These are phyloP conservation scores for Rhizophagus prolifer DNA, from an alignment of 192 early-diverging fungal genomes.

Conservation along the genomic window DNA sequence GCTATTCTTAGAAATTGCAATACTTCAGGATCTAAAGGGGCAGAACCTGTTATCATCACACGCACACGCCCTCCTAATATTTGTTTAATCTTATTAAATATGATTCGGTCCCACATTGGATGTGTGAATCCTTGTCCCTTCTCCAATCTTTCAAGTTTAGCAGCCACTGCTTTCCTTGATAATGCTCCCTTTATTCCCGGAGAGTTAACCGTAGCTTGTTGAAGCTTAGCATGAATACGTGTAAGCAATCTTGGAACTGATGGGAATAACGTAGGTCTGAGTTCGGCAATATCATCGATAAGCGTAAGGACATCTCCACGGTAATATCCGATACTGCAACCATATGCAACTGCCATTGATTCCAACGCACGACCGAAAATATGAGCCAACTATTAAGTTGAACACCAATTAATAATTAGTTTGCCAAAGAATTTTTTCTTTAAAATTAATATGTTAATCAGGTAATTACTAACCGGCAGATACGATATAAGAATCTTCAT, in stretches of 20 bases:
- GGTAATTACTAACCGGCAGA: conserved; percentile 20
- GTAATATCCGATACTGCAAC: conserved; percentile 35
- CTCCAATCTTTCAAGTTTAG: conserved; percentile 60
- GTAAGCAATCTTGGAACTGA: conserved; percentile 92
- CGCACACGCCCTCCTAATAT: conserved; percentile 76
- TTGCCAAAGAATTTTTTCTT: conserved; percentile 1
- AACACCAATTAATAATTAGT: neutral
- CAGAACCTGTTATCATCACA: conserved; percentile 67
- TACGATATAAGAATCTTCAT: conserved; percentile 13
- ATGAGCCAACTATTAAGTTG: conserved; percentile 23
- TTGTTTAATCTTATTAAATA: conserved; percentile 84
- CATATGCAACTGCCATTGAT: neutral
- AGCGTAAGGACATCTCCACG: conserved; percentile 64
- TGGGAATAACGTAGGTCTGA: conserved; percentile 80
- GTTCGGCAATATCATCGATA: conserved; percentile 77
- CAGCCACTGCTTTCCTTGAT: conserved; percentile 59
- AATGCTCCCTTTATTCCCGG: conserved; percentile 55
- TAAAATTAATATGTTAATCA: neutral
- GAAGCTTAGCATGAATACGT: conserved; percentile 74
- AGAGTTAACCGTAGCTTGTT: conserved; percentile 54
- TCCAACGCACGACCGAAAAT: conserved; percentile 34
- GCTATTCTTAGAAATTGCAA: conserved; percentile 67
- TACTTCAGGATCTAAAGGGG: conserved; percentile 66
- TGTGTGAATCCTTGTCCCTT: conserved; percentile 64
- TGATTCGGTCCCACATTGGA: conserved; percentile 78